These are phyloP conservation scores for Saxophila tyrrhenica DNA, from an alignment of 495 filamentous ascomycete genomes.

Conservation along the genomic window DNA sequence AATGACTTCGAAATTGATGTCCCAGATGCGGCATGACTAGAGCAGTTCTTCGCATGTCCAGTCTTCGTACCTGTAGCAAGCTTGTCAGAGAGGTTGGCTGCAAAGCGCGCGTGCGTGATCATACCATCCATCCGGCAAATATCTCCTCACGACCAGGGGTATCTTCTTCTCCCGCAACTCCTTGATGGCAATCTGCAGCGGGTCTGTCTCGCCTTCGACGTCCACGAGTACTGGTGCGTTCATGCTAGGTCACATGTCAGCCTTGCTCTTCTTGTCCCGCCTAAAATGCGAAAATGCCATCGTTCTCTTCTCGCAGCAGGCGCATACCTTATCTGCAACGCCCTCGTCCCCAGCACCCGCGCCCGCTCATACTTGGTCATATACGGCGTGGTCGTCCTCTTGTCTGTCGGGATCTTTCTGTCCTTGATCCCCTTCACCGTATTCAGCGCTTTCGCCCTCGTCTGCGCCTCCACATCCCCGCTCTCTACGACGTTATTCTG, in stretches of 20 bases:
- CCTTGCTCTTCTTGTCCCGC: too few species aligned
- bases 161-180: constrained; percentile 98
- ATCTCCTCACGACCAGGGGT: constrained; percentile 83
- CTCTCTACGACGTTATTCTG: constrained; percentile 52
- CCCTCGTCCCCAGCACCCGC: constrained; percentile 81
- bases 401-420: constrained; percentile 81
- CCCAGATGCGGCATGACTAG: constrained; percentile 15
- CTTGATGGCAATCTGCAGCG: constrained; percentile 92
- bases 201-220: constrained; percentile 94
- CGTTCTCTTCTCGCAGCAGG: too few species aligned
- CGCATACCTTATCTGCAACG: constrained; percentile 85
- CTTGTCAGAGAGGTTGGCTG: too few species aligned
- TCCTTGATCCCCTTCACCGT: constrained; percentile 56
- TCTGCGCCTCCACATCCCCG: constrained; percentile 62
- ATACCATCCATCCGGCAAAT: constrained; percentile 94
- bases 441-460: constrained; percentile 25
- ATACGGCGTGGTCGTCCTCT: constrained; percentile 88
- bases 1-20: too few species aligned
- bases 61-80: constrained; percentile 72
- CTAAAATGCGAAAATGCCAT: background rate
- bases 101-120: too few species aligned
- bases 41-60: constrained; percentile 97
- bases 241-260: constrained; percentile 67
- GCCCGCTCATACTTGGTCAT: constrained; percentile 99
- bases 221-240: constrained; percentile 96